Percentiles rank a stretch among this genome's conserved stretches.
Conservation (phyloP, 208 protist genomes). For the Trypanosoma melophagium region DNA sequence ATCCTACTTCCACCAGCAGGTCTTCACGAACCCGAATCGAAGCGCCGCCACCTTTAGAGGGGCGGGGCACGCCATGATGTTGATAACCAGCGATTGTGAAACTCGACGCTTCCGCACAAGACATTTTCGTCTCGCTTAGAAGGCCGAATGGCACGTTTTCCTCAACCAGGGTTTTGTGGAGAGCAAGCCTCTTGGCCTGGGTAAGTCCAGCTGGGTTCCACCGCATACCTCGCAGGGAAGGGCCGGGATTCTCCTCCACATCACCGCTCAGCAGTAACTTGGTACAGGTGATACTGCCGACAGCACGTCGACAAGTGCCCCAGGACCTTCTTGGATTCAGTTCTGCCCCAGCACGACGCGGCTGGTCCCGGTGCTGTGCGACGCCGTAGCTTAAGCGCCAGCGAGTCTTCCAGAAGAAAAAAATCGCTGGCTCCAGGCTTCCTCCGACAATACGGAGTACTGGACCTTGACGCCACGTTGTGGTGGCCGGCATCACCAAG, state of each 20-base stretch:
- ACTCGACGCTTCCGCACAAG: too few species aligned
- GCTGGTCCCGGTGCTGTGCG: neutral
- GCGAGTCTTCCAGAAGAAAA: neutral
- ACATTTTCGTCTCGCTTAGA: too few species aligned
- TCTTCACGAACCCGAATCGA: too few species aligned
- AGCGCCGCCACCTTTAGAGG: too few species aligned
- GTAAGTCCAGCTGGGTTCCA: conserved; percentile 2
- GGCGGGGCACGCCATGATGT: too few species aligned
- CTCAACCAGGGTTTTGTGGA: too few species aligned
- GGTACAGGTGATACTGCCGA: conserved; percentile 12
- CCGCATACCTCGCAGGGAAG: neutral
- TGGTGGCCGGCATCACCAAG: neutral
- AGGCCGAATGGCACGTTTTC: too few species aligned
- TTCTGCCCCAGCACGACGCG: conserved; percentile 1
- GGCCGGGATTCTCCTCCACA: conserved; percentile 10
- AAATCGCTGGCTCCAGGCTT: conserved; percentile 15
- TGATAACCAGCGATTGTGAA: too few species aligned
- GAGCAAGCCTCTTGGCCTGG: conserved; percentile 1
- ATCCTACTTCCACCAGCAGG: too few species aligned
- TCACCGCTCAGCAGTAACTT: conserved; percentile 2
- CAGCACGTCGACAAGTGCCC: conserved; percentile 1
- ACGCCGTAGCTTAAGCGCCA: neutral
- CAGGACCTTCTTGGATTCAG: neutral
- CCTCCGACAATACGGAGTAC: conserved; percentile 7
- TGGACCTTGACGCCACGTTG: conserved; percentile 13